phyloP scores from a whole-genome alignment of 371 early-diverging fungal species.

The Dinochytrium kinnereticum region DNA sequence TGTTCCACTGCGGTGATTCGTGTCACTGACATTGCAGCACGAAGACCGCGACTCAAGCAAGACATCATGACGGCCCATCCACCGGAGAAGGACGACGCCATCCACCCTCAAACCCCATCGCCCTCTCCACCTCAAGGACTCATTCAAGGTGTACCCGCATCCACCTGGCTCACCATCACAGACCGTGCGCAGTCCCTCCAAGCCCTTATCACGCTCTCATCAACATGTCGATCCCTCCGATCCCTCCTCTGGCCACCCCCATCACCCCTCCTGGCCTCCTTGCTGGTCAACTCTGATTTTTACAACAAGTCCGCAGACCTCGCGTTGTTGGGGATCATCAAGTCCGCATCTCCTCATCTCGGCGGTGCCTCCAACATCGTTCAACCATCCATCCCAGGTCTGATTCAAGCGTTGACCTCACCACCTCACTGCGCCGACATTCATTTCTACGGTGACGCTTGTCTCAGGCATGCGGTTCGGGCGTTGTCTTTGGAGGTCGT shows the following conservation, averaged over 20 bases:
- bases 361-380: not conserved
- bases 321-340: not conserved
- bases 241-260: slow-evolving; percentile 14
- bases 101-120: too few species aligned
- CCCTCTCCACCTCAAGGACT: too few species aligned
- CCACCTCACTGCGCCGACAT: not conserved
- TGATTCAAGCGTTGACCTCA: not conserved
- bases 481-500: not conserved
- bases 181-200: not conserved
- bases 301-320: not conserved
- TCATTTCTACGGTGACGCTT: slow-evolving; percentile 11
- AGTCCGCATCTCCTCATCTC: slow-evolving; percentile 2
- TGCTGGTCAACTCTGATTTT: not conserved
- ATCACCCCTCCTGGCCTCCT: not conserved
- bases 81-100: too few species aligned
- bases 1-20: too few species aligned
- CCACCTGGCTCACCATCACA: not conserved
- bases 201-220: slow-evolving; percentile 5
- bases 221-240: not conserved
- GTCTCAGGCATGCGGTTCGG: slow-evolving; percentile 2
- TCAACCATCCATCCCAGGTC: not conserved
- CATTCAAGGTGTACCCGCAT: not conserved
- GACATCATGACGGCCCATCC: too few species aligned
- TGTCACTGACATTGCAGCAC: too few species aligned
- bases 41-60: too few species aligned